Evolutionary conservation across 352 stramenopile genomes (phyloP).

Genomic region (Phytophthora rubi): DNA sequence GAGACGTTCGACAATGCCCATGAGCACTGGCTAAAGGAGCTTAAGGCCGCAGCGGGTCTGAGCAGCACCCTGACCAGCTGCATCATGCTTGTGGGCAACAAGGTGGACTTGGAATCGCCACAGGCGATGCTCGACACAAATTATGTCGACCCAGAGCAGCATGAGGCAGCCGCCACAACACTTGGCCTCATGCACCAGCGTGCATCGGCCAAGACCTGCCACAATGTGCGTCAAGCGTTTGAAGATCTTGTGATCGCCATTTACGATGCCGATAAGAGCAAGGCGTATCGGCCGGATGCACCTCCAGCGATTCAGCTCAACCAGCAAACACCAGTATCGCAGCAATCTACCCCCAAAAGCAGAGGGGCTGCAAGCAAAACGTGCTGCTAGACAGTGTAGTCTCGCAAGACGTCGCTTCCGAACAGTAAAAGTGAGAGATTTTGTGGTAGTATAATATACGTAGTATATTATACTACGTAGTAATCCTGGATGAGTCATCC

Average conservation of each 20-base stretch:
- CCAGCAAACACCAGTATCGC: slow-evolving; percentile 9
- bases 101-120: slow-evolving; percentile 59
- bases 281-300: slow-evolving; percentile 46
- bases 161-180: slow-evolving; percentile 48
- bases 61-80: slow-evolving; percentile 71
- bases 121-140: slow-evolving; percentile 9
- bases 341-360: slow-evolving; percentile 9
- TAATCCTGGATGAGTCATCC: too few relatives aligned
- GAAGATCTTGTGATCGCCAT: slow-evolving; percentile 77
- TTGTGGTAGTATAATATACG: not conserved
- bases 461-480: too few relatives aligned
- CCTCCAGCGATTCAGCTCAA: slow-evolving; percentile 50
- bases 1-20: slow-evolving; percentile 76
- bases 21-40: slow-evolving; percentile 76
- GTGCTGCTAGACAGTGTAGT: slow-evolving; percentile 21
- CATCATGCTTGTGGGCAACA: slow-evolving; percentile 85
- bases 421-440: not conserved
- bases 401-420: not conserved
- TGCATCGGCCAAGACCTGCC: slow-evolving; percentile 71
- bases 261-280: slow-evolving; percentile 67
- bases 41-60: slow-evolving; percentile 65
- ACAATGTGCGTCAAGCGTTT: slow-evolving; percentile 72
- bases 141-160: slow-evolving; percentile 45
- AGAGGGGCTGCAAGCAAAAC: slow-evolving; percentile 5
- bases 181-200: slow-evolving; percentile 60